phyloP scores from a whole-genome alignment of 257 asterid genomes.

The Fraxinus pennsylvanica region DNA sequence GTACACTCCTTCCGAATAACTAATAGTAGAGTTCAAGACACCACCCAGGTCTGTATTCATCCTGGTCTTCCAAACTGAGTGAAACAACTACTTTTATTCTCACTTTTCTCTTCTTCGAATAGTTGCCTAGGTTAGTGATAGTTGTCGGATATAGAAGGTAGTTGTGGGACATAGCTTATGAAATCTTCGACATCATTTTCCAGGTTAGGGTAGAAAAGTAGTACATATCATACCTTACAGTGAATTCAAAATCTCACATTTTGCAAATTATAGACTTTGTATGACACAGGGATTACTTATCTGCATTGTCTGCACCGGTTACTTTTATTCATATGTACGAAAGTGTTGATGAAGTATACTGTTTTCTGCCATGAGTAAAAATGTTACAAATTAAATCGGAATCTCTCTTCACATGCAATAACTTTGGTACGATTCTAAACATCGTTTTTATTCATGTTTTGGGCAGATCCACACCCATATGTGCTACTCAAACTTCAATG shows the following conservation, averaged over 20 bases:
- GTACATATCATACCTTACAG: background rate
- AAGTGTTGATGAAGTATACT: background rate
- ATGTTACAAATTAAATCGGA: background rate
- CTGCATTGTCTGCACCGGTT: background rate
- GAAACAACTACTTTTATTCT: background rate
- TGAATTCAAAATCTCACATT: too few relatives aligned
- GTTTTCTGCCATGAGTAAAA: background rate
- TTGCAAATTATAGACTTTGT: too few relatives aligned
- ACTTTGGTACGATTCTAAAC: background rate
- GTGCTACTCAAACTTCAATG: slow-evolving; percentile 92
- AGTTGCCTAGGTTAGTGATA: background rate
- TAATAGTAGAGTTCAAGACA: slow-evolving; percentile 54
- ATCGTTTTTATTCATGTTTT: background rate
- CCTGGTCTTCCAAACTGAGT: background rate
- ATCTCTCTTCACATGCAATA: background rate
- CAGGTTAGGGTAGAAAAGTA: background rate
- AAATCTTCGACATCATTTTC: background rate
- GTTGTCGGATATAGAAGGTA: too few relatives aligned
- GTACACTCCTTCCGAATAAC: slow-evolving; percentile 83
- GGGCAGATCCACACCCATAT: slow-evolving; percentile 86
- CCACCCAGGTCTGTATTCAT: slow-evolving; percentile 55
- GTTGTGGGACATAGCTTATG: too few relatives aligned
- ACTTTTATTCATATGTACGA: background rate
- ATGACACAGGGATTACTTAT: too few relatives aligned
- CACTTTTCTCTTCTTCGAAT: background rate